Conservation (phyloP, 495 filamentous ascomycete species). For the Penicillium atrosanguineum region DNA sequence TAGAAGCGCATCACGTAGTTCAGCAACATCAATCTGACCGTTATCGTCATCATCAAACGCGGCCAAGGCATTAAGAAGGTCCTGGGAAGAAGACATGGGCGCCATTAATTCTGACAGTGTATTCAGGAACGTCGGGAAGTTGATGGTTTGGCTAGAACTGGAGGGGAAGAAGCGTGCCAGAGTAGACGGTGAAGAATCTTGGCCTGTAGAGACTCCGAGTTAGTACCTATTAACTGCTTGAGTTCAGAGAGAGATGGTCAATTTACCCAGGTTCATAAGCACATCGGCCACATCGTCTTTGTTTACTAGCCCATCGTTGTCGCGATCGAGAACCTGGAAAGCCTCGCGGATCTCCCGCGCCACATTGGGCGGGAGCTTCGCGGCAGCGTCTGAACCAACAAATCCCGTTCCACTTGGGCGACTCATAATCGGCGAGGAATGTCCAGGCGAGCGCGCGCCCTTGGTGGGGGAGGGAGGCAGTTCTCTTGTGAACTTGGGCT, state of each 20-base stretch:
- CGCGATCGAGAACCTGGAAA: conserved; percentile 81
- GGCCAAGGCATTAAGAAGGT: conserved; percentile 81
- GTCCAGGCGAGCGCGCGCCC: conserved; percentile 29
- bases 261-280: conserved; percentile 69
- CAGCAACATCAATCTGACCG: conserved; percentile 81
- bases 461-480: conserved; percentile 45
- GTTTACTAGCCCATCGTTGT: conserved; percentile 72
- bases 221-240: neutral
- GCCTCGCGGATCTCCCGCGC: conserved; percentile 76
- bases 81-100: conserved; percentile 66
- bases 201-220: conserved; percentile 34
- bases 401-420: conserved; percentile 23
- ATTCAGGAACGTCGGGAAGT: conserved; percentile 79
- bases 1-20: conserved; percentile 78
- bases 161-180: conserved; percentile 76
- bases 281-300: conserved; percentile 78
- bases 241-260: neutral
- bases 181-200: conserved; percentile 57
- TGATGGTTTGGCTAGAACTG: conserved; percentile 63
- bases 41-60: conserved; percentile 96
- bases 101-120: conserved; percentile 70
- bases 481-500: conserved; percentile 41
- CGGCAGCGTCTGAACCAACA: conserved; percentile 50
- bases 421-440: conserved; percentile 26
- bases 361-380: conserved; percentile 63